phyloP scores from a whole-genome alignment of 2,329 filamentous ascomycete species.

The Alternaria sp. region DNA sequence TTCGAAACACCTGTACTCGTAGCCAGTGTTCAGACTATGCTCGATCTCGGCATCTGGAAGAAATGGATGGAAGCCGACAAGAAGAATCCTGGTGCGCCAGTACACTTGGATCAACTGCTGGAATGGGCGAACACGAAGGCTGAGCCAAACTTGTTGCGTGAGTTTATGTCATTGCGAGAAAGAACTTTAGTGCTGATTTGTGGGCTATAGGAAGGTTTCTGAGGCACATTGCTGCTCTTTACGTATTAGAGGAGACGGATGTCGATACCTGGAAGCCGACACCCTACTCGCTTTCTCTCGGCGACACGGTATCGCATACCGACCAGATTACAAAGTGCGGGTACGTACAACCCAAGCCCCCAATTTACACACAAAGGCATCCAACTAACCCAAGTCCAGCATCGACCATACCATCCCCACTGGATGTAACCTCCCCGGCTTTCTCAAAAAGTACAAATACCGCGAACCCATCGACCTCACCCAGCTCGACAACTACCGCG shows the following conservation, averaged over 20 bases:
- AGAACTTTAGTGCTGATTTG: background rate
- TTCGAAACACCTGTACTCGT: constrained; percentile 3
- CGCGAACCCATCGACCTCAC: constrained; percentile 1
- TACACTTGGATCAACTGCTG: background rate
- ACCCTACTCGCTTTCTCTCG: constrained; percentile 6
- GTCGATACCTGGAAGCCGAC: constrained; percentile 7
- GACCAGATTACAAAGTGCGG: constrained; percentile 8
- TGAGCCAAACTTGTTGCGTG: constrained; percentile 3
- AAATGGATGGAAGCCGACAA: constrained; percentile 5
- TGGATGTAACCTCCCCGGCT: background rate
- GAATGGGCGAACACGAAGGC: constrained; percentile 1
- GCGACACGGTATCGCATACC: constrained; percentile 2
- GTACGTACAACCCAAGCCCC: background rate
- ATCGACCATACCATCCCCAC: constrained; percentile 3
- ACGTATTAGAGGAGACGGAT: constrained; percentile 2
- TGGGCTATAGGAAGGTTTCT: background rate
- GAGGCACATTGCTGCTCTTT: constrained; percentile 1
- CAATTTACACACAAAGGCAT: background rate
- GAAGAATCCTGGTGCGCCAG: background rate
- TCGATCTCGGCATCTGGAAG: constrained; percentile 5
- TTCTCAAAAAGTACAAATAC: constrained; percentile 6
- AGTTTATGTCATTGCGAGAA: background rate
- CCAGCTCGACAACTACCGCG: constrained; percentile 6
- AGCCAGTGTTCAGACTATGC: background rate
- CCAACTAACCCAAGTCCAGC: background rate